Percentiles rank a stretch among this genome's conserved stretches.
Conservation (phyloP, 257 asterid species). For the Paraleonurus japonicus region DNA sequence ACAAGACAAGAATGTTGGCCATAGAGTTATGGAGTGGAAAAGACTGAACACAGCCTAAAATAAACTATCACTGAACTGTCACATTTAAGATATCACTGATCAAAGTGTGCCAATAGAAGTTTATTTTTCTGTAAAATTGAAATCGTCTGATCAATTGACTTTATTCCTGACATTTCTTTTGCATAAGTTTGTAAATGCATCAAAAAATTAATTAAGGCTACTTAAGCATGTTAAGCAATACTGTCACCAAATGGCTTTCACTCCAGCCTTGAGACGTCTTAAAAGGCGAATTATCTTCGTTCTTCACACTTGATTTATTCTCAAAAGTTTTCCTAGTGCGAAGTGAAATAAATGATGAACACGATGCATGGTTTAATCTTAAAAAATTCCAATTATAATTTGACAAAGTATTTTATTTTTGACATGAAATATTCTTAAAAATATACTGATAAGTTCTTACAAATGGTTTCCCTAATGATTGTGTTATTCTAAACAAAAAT, state of each 20-base stretch:
- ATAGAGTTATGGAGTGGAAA: conserved; percentile 11
- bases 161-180: background rate
- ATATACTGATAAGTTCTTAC: background rate
- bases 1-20: conserved; percentile 17
- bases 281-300: background rate
- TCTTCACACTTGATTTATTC: background rate
- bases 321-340: background rate
- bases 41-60: conserved; percentile 3
- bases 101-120: background rate
- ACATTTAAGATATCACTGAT: background rate
- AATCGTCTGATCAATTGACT: background rate
- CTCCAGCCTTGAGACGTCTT: background rate
- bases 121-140: conserved; percentile 4
- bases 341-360: background rate
- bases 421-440: background rate
- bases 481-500: background rate
- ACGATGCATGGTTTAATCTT: background rate
- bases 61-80: background rate
- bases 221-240: background rate
- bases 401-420: background rate
- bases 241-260: background rate
- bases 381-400: background rate
- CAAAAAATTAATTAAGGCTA: background rate
- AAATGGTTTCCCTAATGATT: background rate
- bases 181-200: background rate